Base-by-base conservation (phyloP, 176 grass and related monocot genomes). In the Eleusine indica region DNA sequence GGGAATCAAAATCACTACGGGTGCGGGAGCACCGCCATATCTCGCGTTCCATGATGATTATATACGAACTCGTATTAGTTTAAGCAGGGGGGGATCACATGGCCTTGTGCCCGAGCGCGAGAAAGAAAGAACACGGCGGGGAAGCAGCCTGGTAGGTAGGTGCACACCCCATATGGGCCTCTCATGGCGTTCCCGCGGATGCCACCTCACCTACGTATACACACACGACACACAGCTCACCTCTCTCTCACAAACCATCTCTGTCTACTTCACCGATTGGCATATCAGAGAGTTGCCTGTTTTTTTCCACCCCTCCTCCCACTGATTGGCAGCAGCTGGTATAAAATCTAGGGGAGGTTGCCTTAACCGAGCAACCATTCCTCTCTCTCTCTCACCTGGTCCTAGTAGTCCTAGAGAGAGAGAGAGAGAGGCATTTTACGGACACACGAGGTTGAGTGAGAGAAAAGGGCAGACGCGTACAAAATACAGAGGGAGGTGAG, bases 71-170 rank as follows among this genome's bases (percentile, higher is more conserved):
- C 11, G 9, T 2, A 18, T 82, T 8, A 35, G 58, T 29, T 72
- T 75, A 65, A 5, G 49, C 10, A 1, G 52, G 17, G 47, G 1
- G 1, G 68, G 63, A 86, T 83, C 88, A 90, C 84, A 86, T 83
- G 88, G 70, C 22, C 37, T 2, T 19, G 53, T 21, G 67, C 75
- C 15, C 15, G 51, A 17, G 61, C 53, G 16, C 52, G 78, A 77
- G 82, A 65, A 82, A 71, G 9, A 57, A 13, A 71, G 9, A 57
- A 13, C 14, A 18, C 19, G 63, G 78, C 38, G 88, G 88, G 88
- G 88, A 83, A 90, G 79, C 74, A 79, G 57, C 79, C 88, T 70
- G 84, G 84, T 83, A 63, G 88, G 84, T 86, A 43, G 80, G 81
- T 62, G 71, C 44, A 11, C 68, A 3, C 21, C 44, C 46, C 78